Conservation (phyloP, 2,329 filamentous ascomycete species). For the Rhinocladiella similis region DNA sequence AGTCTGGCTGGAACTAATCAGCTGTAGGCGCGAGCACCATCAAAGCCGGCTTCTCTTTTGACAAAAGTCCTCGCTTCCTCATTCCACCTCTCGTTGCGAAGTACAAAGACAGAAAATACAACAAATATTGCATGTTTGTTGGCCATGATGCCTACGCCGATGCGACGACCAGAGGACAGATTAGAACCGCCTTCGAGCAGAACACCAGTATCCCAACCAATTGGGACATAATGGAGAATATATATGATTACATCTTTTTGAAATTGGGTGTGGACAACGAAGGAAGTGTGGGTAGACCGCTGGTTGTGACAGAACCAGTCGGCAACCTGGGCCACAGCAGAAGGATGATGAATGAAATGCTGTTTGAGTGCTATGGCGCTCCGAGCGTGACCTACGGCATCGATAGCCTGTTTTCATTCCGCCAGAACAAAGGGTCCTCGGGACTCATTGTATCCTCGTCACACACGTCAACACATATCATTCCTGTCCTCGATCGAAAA, state of each 20-base stretch:
- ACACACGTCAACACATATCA: slow-evolving; percentile 90
- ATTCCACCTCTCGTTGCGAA: slow-evolving; percentile 90
- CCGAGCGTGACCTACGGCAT: slow-evolving; percentile 92
- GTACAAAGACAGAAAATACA: slow-evolving; percentile 91
- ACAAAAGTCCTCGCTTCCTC: slow-evolving; percentile 73
- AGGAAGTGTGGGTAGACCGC: slow-evolving; percentile 76
- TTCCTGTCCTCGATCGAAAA: slow-evolving; percentile 86
- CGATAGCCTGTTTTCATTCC: slow-evolving; percentile 94
- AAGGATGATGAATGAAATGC: slow-evolving; percentile 93
- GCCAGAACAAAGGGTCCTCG: slow-evolving; percentile 83
- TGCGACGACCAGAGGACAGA: slow-evolving; percentile 85
- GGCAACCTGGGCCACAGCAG: slow-evolving; percentile 87
- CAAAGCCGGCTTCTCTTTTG: slow-evolving; percentile 95
- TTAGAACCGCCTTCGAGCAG: slow-evolving; percentile 86
- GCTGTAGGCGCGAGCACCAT: slow-evolving; percentile 76
- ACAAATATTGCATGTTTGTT: slow-evolving; percentile 88
- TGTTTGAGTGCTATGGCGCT: slow-evolving; percentile 93
- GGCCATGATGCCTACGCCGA: slow-evolving; percentile 93
- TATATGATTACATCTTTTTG: slow-evolving; percentile 91
- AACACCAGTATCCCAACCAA: slow-evolving; percentile 91
- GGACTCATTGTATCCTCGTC: slow-evolving; percentile 90
- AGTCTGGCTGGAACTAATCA: not conserved
- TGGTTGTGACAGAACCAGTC: slow-evolving; percentile 94
- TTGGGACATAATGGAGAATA: slow-evolving; percentile 96
- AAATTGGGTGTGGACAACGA: slow-evolving; percentile 82